Base-by-base conservation (phyloP, 2,329 filamentous ascomycete genomes). In the Hypoxylon sp. region DNA sequence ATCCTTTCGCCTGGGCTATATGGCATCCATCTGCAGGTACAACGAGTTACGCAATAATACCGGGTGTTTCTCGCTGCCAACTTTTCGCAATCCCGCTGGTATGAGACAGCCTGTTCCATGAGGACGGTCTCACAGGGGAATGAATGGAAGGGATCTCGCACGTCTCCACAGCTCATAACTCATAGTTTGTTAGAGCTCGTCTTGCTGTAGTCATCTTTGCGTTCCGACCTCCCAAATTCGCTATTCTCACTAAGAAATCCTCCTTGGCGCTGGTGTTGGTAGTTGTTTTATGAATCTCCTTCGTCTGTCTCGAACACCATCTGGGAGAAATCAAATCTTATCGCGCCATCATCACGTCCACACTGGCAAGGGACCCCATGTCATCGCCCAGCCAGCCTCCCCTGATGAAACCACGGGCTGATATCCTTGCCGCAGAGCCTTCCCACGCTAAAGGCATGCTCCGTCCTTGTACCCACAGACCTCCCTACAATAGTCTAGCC, bases 371-470 rank as follows among this genome's bases (percentile, higher is more conserved):
- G 45, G 62, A 50, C 53, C 71, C 75, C 73, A 65, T 73, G 73
- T 72, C 69, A 58, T 60, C 70, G 61, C 58, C 57, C 60, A 67
- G 61, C 70, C 68, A 72, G 67, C 70, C 63, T 69, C 72, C 73
- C 73, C 67, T 75, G 72, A 77, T 77, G 75, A 77, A 77, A 77
- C 75, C 71, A 71, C 70, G 73, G 75, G 74, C 72, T 75, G 70
- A 65, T 69, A 75, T 74, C 74, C 74, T 73, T 74, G 74, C 70
- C 69, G 65, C 68, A 73, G 68, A 70, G 59, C 69, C 60, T 59
- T 71, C 65, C 67, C 64, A 68, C 65, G 65, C 69, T 71, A 74
- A 63, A 73, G 66, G 67, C 69, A 63, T 71, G 66, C 71, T 72
- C 72, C 69, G 68, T 68, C 30, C 25, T 43, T 66, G 59, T 57